A percentile compares a stretch with the other conserved stretches of the same genome.
These are phyloP conservation scores for Neurospora sp. DNA, from an alignment of 495 filamentous ascomycete species.

Conservation along the genomic window DNA sequence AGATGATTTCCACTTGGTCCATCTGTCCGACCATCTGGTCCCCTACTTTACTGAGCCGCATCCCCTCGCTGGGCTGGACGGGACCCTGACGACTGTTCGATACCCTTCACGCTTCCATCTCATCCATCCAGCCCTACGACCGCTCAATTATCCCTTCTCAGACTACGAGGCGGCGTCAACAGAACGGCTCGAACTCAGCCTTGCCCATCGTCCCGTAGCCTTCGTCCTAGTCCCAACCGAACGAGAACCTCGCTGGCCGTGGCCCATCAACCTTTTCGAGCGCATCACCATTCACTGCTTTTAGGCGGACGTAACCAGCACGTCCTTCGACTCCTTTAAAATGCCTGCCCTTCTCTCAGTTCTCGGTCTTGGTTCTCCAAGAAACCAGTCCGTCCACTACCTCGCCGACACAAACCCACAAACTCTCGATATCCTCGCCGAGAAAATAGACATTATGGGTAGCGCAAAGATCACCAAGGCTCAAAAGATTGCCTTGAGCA, in stretches of 20 bases:
- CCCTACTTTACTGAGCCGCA: not conserved
- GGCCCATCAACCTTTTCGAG: not conserved
- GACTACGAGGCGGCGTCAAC: not conserved
- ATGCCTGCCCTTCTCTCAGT: not conserved
- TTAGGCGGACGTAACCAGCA: too few relatives aligned
- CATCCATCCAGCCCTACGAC: not conserved
- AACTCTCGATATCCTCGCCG: constrained; percentile 6
- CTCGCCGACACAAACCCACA: not conserved
- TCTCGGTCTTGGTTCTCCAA: not conserved
- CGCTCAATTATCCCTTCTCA: not conserved
- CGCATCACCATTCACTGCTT: too few relatives aligned
- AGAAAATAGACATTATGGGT: constrained; percentile 11
- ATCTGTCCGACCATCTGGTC: not conserved
- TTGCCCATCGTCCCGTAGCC: not conserved
- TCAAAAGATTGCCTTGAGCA: constrained; percentile 4
- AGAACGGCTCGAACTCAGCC: not conserved
- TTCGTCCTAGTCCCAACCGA: not conserved
- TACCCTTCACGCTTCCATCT: not conserved
- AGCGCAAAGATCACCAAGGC: constrained; percentile 4
- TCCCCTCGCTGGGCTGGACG: not conserved
- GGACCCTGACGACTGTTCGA: not conserved
- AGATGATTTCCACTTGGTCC: not conserved
- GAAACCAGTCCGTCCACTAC: not conserved
- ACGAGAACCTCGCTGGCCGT: not conserved
- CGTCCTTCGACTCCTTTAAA: not conserved